These are phyloP conservation scores for Nannizziopsis barbatae DNA, from an alignment of 2,329 filamentous ascomycete genomes.

Conservation along the genomic window DNA sequence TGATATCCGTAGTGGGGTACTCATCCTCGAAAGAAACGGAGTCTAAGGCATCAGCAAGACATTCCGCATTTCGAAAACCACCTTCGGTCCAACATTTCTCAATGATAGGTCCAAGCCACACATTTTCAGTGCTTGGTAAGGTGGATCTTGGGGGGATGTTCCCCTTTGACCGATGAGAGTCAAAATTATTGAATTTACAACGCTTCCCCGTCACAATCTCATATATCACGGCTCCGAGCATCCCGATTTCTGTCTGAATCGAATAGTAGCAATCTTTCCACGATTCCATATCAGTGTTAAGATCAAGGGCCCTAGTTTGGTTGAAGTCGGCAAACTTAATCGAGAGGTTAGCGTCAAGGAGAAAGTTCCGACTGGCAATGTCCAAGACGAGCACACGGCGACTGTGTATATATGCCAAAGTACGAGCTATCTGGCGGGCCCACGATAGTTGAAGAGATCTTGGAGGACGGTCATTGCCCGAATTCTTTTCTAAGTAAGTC, in stretches of 20 bases:
- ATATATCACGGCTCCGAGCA: conserved; percentile 25
- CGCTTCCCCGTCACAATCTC: conserved; percentile 20
- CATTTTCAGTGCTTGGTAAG: conserved; percentile 19
- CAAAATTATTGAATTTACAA: conserved; percentile 21
- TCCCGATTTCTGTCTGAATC: conserved; percentile 23
- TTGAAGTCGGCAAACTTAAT: neutral
- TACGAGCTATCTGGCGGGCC: neutral
- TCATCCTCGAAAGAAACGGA: too few relatives aligned
- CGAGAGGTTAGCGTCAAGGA: conserved; percentile 18
- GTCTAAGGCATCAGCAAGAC: too few relatives aligned
- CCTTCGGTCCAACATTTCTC: conserved; percentile 19
- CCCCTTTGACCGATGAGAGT: conserved; percentile 3
- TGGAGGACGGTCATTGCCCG: conserved; percentile 15
- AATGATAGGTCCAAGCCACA: conserved; percentile 23
- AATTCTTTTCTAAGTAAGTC: conserved; percentile 16
- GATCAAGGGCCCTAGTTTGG: too few relatives aligned
- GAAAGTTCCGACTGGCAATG: conserved; percentile 19
- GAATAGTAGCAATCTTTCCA: conserved; percentile 22
- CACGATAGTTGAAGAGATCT: conserved; percentile 19
- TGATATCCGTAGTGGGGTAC: too few relatives aligned
- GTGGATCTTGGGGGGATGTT: conserved; percentile 12
- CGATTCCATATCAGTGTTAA: conserved; percentile 20
- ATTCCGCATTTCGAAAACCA: conserved; percentile 2
- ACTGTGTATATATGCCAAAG: conserved; percentile 2
- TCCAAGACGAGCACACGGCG: conserved; percentile 1